Evolutionary conservation across 495 filamentous ascomycete species (phyloP).

Genomic region (Friedmanniomyces endolithicus): DNA sequence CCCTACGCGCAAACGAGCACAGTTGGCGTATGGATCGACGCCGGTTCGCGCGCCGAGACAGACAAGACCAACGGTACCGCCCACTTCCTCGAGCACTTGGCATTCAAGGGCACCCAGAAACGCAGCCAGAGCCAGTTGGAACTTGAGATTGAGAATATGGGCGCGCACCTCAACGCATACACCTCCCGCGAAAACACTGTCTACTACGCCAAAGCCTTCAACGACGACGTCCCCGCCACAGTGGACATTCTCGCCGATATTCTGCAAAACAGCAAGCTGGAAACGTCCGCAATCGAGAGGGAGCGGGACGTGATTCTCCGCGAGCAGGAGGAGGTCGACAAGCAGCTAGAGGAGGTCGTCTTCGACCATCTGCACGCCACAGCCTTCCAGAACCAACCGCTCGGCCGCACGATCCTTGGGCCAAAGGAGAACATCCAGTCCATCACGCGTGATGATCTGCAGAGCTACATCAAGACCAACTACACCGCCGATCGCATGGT

Average conservation of each 20-base stretch:
- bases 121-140: constrained; percentile 91
- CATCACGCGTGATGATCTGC: constrained; percentile 79
- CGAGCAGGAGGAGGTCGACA: constrained; percentile 98
- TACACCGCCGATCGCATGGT: constrained; percentile 99
- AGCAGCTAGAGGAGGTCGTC: constrained; percentile 97
- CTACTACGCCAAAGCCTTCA: constrained; percentile 99
- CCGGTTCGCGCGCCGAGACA: constrained; percentile 95
- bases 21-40: constrained; percentile 98
- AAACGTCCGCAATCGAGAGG: constrained; percentile 80
- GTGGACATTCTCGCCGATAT: constrained; percentile 99
- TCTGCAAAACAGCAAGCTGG: constrained; percentile 96
- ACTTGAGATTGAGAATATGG: constrained; percentile 99
- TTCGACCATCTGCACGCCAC: constrained; percentile 99
- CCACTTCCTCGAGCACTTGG: constrained; percentile 98
- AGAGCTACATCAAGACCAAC: constrained; percentile 96
- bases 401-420: constrained; percentile 94
- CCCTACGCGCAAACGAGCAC: constrained; percentile 98
- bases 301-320: constrained; percentile 97
- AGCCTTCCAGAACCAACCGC: constrained; percentile 87
- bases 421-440: constrained; percentile 96
- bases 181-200: constrained; percentile 99
- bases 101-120: constrained; percentile 96
- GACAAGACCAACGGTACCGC: constrained; percentile 97
- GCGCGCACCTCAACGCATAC: constrained; percentile 97
- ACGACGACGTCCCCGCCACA: constrained; percentile 84